Base-by-base conservation (phyloP, 305 asterid genomes). In the Fraxinus baroniana region DNA sequence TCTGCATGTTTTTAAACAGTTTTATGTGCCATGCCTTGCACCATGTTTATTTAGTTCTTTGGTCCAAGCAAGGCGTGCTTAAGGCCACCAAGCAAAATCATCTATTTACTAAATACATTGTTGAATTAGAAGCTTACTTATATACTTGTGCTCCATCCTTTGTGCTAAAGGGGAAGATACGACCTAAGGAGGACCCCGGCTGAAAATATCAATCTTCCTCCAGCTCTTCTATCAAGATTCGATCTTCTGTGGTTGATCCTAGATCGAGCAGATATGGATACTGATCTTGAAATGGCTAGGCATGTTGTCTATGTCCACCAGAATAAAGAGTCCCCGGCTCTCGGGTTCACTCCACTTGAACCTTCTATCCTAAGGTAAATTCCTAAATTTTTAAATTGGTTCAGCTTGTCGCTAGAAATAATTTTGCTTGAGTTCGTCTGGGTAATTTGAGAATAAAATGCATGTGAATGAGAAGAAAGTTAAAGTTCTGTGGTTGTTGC, bases 281-380 rank as follows among this genome's bases (percentile, higher is more conserved):
- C 89, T 68, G 98, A 96, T 87, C 99, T 96, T 79, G 99, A 96
- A 86, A 37, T 96, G 97, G 98, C 99, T 86, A 90, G 99, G 79
- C 99, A 94, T 81, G 94, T 96, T 87, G 97, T 96, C 87, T 93
- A 94, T 76, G 99, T 96, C 82, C 99, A 94, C 90, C 98, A 94
- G 87, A 87, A 96, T 30, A 96, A 91, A 82, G 98, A 96, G 88
- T 92, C 97, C 80, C 99, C 98, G 80, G 99, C 95, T 82, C 95
- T 94, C 71, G 99, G 98, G 77, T 96, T 96, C 88, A 91, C 93
- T 86, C 97, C 98, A 18, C 94, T 96, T 80, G 97, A 96, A 87
- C 98, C 99, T 66, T 88, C 98, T n/a, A 88, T 96, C 80, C 97
- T 96, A 76, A 88, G 98, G 99, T 94, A 85, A 88, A 71, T 85